Evolutionary conservation across 352 stramenopile genomes (phyloP).

Genomic region (Globisporangium cederbergense): DNA sequence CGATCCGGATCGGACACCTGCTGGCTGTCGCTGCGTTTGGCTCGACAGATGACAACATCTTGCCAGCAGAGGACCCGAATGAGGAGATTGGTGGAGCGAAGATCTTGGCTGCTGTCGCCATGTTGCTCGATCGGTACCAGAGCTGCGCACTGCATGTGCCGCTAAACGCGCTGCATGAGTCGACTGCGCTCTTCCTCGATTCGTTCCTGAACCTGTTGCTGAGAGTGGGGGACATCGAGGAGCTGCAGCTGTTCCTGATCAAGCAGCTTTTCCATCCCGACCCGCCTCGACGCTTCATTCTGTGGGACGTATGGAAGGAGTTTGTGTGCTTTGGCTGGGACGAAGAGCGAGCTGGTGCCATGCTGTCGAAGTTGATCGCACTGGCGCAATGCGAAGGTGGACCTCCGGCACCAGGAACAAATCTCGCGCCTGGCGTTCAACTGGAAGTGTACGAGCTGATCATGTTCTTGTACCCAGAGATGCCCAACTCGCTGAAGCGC

Average conservation of each 20-base stretch:
- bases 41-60: constrained; percentile 6
- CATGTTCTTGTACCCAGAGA: constrained; percentile 39
- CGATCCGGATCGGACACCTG: constrained; percentile 35
- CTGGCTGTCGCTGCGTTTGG: constrained; percentile 33
- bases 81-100: constrained; percentile 11
- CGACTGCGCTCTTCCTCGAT: constrained; percentile 34
- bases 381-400: constrained; percentile 28
- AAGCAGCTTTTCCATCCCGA: constrained; percentile 52
- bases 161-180: constrained; percentile 6
- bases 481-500: constrained; percentile 35
- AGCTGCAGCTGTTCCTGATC: constrained; percentile 45
- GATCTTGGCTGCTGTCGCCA: constrained; percentile 21
- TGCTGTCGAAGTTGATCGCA: constrained; percentile 35
- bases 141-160: constrained; percentile 25
- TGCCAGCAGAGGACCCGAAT: constrained; percentile 2
- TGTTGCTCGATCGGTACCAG: constrained; percentile 38
- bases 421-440: constrained; percentile 29
- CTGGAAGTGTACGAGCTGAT: constrained; percentile 40
- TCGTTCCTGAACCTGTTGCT: constrained; percentile 32
- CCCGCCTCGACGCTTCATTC: constrained; percentile 33
- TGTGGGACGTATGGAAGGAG: constrained; percentile 59
- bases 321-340: constrained; percentile 53
- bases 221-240: constrained; percentile 21
- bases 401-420: not conserved
- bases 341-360: constrained; percentile 23